Conservation (phyloP, 176 grass and related monocot species). For the Leersia perrieri region DNA sequence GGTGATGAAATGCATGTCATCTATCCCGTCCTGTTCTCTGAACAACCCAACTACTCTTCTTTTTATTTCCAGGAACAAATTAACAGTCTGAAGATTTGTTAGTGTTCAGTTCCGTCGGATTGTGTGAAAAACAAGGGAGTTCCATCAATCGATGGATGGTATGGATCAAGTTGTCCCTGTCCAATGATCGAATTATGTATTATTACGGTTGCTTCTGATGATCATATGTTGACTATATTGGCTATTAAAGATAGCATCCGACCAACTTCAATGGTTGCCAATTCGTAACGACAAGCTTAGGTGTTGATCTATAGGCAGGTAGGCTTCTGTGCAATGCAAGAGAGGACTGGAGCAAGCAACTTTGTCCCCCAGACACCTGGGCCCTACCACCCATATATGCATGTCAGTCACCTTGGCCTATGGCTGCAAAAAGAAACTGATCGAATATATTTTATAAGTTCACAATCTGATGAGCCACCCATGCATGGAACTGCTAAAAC, state of each 20-base stretch:
- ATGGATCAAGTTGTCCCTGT: neutral
- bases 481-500: neutral
- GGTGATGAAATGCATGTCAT: neutral
- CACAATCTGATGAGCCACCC: neutral
- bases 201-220: neutral
- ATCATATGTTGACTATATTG: conserved; percentile 4
- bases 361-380: neutral
- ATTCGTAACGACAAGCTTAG: conserved; percentile 20
- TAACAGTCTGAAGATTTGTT: no score
- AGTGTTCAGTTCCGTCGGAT: neutral
- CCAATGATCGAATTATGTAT: neutral
- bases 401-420: neutral
- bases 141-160: neutral
- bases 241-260: neutral
- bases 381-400: neutral
- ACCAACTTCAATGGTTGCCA: neutral
- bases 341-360: conserved; percentile 16
- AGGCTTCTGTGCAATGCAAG: neutral
- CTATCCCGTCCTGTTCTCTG: neutral
- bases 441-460: neutral
- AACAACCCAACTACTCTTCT: no score
- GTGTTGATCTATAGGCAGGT: neutral
- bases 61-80: no score
- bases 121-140: neutral
- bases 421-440: neutral